phyloP scores from a whole-genome alignment of 495 filamentous ascomycete genomes.

The Clohesyomyces aquaticus region DNA sequence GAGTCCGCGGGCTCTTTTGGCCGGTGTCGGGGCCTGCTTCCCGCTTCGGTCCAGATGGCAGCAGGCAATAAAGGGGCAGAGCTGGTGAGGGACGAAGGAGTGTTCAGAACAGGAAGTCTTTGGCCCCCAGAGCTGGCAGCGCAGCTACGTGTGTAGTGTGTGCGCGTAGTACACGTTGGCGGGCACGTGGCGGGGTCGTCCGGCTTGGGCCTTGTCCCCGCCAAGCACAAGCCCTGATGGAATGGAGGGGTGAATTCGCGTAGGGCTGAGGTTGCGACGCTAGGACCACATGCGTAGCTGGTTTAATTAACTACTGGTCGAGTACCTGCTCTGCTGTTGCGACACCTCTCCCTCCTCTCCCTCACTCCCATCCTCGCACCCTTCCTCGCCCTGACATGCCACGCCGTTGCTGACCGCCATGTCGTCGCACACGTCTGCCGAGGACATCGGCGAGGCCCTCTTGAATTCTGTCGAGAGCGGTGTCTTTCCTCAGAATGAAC shows the following conservation, averaged over 20 bases:
- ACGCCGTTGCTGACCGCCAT: constrained; percentile 15
- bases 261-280: not conserved
- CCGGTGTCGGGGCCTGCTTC: too few relatives aligned
- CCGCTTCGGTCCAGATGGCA: too few relatives aligned
- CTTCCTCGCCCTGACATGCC: constrained; percentile 7
- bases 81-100: too few relatives aligned
- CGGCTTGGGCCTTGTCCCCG: not conserved
- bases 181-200: too few relatives aligned
- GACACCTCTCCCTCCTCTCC: not conserved
- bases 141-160: too few relatives aligned
- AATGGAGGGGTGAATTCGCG: not conserved
- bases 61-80: too few relatives aligned
- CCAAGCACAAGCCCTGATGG: not conserved
- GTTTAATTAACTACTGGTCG: too few relatives aligned
- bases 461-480: constrained; percentile 73
- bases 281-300: not conserved
- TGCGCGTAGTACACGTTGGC: too few relatives aligned
- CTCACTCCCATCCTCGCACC: not conserved
- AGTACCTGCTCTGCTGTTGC: too few relatives aligned
- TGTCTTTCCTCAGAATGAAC: constrained; percentile 72
- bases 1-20: not conserved
- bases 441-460: constrained; percentile 65
- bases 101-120: too few relatives aligned
- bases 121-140: too few relatives aligned
- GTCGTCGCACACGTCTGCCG: constrained; percentile 35